A percentile compares a stretch with the other conserved stretches of the same genome.
These are phyloP conservation scores for Pseudocercospora fuligena DNA, from an alignment of 2,329 filamentous ascomycete genomes.

Conservation along the genomic window DNA sequence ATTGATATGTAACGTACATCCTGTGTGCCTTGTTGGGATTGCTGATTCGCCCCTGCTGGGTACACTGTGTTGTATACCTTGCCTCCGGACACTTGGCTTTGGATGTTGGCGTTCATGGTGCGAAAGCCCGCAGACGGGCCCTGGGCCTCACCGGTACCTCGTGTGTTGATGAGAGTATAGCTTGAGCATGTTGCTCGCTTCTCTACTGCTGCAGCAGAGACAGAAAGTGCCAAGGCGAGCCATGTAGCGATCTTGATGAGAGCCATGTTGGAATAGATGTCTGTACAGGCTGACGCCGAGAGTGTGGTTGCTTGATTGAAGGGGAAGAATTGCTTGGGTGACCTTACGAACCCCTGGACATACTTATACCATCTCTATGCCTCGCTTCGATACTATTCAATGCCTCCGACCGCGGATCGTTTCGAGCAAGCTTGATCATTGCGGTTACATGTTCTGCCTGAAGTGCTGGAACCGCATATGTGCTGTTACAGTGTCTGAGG, in stretches of 20 bases:
- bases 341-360: too few relatives aligned
- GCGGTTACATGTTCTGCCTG: not conserved
- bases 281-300: too few relatives aligned
- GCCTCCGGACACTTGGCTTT: slow-evolving; percentile 38
- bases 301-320: too few relatives aligned
- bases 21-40: slow-evolving; percentile 35
- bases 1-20: slow-evolving; percentile 27
- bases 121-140: slow-evolving; percentile 37
- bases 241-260: not conserved
- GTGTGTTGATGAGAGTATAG: slow-evolving; percentile 34
- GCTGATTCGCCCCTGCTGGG: slow-evolving; percentile 37
- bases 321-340: too few relatives aligned
- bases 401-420: too few relatives aligned
- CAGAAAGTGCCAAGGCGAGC: slow-evolving; percentile 15
- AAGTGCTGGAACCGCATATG: not conserved
- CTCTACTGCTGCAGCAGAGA: slow-evolving; percentile 18
- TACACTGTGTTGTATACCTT: slow-evolving; percentile 45
- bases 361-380: too few relatives aligned
- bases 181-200: slow-evolving; percentile 20
- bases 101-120: slow-evolving; percentile 43
- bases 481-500: too few relatives aligned
- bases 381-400: too few relatives aligned
- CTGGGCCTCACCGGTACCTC: slow-evolving; percentile 35
- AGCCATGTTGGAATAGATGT: not conserved
- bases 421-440: not conserved